phyloP scores from a whole-genome alignment of 257 asterid genomes.

The Solanum ahanhuiri region DNA sequence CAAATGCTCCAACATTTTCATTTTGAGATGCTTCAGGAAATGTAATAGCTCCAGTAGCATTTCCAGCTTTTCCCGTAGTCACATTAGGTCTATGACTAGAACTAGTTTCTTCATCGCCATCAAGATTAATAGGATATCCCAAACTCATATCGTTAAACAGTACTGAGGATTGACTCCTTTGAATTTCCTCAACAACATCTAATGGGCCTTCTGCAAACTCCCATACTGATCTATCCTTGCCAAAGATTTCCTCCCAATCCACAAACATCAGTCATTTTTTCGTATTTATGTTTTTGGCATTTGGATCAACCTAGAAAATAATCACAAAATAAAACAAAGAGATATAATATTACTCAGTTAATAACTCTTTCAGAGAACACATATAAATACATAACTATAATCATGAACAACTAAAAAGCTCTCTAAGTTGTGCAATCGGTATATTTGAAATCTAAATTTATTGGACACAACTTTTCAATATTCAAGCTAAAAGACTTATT shows the following conservation, averaged over 20 bases:
- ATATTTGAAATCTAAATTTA: too few species aligned
- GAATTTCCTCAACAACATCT: not conserved
- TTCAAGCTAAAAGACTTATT: not conserved
- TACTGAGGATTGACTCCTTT: not conserved
- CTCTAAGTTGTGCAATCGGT: not conserved
- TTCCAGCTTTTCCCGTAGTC: not conserved
- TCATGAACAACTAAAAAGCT: not conserved
- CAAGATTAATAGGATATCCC: not conserved
- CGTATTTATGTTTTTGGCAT: not conserved
- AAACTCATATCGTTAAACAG: not conserved
- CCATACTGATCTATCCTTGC: not conserved
- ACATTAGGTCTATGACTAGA: not conserved
- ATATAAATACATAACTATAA: too few species aligned
- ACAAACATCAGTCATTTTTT: not conserved
- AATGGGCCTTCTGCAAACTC: not conserved
- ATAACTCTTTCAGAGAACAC: not conserved
- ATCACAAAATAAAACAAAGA: not conserved
- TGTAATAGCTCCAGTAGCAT: not conserved
- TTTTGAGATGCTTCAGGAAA: not conserved
- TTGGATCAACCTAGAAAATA: not conserved
- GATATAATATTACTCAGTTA: too few species aligned
- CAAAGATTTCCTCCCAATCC: not conserved
- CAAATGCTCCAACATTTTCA: not conserved
- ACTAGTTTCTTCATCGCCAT: not conserved
- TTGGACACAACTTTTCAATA: not conserved